Evolutionary conservation across 169 alveolate species (phyloP), one percentile per base, ranked within the genome.

Genomic region (Eimeria maxima): DNA sequence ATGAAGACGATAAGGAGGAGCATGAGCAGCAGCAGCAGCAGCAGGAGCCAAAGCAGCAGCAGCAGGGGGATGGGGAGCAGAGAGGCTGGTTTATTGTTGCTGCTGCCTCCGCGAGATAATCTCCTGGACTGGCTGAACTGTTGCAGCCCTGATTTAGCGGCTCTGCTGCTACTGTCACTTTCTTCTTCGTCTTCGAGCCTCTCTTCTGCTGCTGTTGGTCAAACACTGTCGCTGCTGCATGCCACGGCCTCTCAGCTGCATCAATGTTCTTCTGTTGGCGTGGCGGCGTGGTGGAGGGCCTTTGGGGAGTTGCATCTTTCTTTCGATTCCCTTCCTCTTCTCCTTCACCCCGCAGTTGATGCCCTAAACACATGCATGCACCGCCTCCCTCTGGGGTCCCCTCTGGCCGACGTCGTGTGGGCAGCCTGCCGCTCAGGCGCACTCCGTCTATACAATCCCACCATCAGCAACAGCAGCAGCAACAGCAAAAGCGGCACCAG

Each of bases 261-360:
- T 47, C 18, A 47, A 22, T 80, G 90, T 57, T 47, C 90, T 7
- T 69, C 90, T 24, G 65, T 47, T 42, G 90, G 71, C 7, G 71
- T 80, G 6, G 90, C 90, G 45, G 90, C 90, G 14, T 80, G 90
- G 90, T 60, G 50, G 60, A 69, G 90, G 24, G 29, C 90, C 0
- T 7, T 22, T 16, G 90, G 50, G 20, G 42, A 7, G 24, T 3
- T 80, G 69, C 69, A 57, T 11, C 45, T 47, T 11, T 80, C 90
- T 33, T 13, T 44, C 4, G 33, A 8, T 11, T 38, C 53, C 44
- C 13, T n/a, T 16, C 22, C 20, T 13, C 71, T 44, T 13, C 90
- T 74, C 4, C 57, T 38, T 55, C 60, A 13, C 0, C 60, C 90
- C 5, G 65, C 90, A 44, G 27, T 18, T 6, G 65, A 69, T 47